These are phyloP conservation scores for Monosporascus sp. DNA, from an alignment of 2,329 filamentous ascomycete genomes.

Conservation along the genomic window DNA sequence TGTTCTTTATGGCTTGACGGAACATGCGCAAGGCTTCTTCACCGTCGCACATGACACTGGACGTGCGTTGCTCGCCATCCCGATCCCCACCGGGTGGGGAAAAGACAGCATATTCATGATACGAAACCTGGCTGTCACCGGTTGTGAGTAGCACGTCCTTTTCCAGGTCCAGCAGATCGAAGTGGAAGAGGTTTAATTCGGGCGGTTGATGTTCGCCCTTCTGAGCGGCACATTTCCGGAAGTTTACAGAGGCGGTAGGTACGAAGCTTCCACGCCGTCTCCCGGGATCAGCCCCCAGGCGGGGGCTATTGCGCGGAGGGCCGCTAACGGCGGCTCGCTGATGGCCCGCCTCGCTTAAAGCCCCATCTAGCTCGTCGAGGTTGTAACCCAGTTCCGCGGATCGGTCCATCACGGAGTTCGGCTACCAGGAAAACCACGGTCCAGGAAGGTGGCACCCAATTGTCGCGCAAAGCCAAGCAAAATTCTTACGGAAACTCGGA, in stretches of 20 bases:
- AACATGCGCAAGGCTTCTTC: constrained; percentile 23
- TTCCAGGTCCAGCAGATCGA: constrained; percentile 23
- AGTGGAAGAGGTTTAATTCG: constrained; percentile 24
- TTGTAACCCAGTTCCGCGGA: constrained; percentile 21
- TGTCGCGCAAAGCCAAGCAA: neutral
- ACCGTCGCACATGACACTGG: constrained; percentile 24
- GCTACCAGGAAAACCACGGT: neutral
- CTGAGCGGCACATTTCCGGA: constrained; percentile 3
- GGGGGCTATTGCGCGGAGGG: constrained; percentile 11
- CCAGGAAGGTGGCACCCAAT: neutral
- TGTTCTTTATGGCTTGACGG: constrained; percentile 17
- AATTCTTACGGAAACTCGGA: neutral
- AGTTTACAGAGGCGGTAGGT: constrained; percentile 7
- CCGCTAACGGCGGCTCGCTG: constrained; percentile 12
- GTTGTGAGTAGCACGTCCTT: constrained; percentile 17
- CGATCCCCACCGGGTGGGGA: constrained; percentile 12
- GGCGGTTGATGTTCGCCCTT: constrained; percentile 11
- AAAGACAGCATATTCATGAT: constrained; percentile 27
- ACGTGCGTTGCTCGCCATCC: constrained; percentile 16
- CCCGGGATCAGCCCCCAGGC: constrained; percentile 16
- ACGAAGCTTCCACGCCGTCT: constrained; percentile 23
- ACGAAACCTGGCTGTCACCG: constrained; percentile 21
- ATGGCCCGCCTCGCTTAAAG: constrained; percentile 19
- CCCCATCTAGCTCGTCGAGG: constrained; percentile 23
- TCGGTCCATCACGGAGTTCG: neutral